A percentile compares a stretch with the other conserved stretches of the same genome.
Conservation (phyloP, 345 rosid genomes). For the Syzygium grande region DNA sequence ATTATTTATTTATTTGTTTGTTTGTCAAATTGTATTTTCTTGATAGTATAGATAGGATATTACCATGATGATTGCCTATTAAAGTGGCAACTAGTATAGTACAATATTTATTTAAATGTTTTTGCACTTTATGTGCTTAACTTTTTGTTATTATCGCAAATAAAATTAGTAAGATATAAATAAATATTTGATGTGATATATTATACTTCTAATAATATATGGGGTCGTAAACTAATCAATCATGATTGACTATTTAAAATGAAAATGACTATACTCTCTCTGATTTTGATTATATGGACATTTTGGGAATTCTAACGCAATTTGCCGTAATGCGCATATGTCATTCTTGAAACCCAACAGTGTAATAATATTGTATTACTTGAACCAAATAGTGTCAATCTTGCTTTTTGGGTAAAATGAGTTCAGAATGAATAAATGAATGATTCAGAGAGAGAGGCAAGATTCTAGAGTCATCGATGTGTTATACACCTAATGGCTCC, state of each 20-base stretch:
- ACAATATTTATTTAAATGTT: not conserved
- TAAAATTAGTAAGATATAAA: not conserved
- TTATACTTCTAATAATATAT: not conserved
- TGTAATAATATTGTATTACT: not conserved
- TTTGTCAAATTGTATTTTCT: not conserved
- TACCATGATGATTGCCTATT: not conserved
- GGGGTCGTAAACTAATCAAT: not conserved
- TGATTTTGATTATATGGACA: rapidly evolving
- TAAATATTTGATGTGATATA: not conserved
- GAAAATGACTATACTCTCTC: not conserved
- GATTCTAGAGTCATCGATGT: not conserved
- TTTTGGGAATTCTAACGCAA: not conserved
- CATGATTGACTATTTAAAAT: not conserved
- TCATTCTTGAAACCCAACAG: not conserved
- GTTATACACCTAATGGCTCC: not conserved
- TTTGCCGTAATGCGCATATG: rapidly evolving
- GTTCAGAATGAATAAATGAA: too few relatives aligned
- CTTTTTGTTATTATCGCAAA: not conserved
- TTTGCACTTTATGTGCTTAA: not conserved
- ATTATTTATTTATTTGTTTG: not conserved
- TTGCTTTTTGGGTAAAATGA: not conserved
- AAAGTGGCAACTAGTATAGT: not conserved
- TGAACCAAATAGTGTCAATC: not conserved
- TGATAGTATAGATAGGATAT: not conserved
- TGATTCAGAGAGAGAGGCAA: too few relatives aligned